These are phyloP conservation scores for Ochetophila trinervis DNA, from an alignment of 306 rosid genomes.

Conservation along the genomic window DNA sequence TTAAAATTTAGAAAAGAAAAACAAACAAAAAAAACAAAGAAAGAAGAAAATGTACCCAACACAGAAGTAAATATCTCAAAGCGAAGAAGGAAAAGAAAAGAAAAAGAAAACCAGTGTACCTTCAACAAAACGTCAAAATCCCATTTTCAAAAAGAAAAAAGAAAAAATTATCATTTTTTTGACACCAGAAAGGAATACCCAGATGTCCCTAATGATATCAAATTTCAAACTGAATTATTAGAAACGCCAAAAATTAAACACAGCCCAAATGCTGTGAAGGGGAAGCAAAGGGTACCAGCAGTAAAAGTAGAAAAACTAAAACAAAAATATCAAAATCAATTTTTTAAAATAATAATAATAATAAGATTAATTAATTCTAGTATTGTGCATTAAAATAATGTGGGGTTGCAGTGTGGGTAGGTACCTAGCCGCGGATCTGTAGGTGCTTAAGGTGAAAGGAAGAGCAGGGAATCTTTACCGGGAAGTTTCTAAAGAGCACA, in stretches of 20 bases:
- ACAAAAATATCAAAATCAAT: slow-evolving; percentile 12
- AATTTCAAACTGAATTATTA: slow-evolving; percentile 28
- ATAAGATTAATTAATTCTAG: neutral
- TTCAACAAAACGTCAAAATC: slow-evolving; percentile 27
- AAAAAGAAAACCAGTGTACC: slow-evolving; percentile 7
- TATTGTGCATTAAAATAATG: slow-evolving; percentile 13
- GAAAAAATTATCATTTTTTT: neutral
- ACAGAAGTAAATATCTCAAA: neutral
- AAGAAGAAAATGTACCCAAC: neutral
- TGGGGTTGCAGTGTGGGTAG: slow-evolving; percentile 6
- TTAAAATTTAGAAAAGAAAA: slow-evolving; percentile 26
- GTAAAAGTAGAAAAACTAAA: slow-evolving; percentile 4
- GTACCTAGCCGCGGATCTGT: slow-evolving; percentile 42
- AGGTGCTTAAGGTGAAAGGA: slow-evolving; percentile 41
- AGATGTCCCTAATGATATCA: slow-evolving; percentile 6
- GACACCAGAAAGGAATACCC: slow-evolving; percentile 23
- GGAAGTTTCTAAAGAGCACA: slow-evolving; percentile 17
- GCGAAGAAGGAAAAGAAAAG: neutral
- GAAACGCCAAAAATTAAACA: slow-evolving; percentile 36
- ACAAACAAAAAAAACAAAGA: neutral
- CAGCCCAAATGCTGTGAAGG: slow-evolving; percentile 24
- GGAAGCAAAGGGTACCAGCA: slow-evolving; percentile 15
- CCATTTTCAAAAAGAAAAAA: slow-evolving; percentile 13
- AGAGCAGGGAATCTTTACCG: slow-evolving; percentile 33
- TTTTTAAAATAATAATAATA: neutral